Evolutionary conservation across 495 filamentous ascomycete species (phyloP).

Genomic region (Talaromyces adpressus): DNA sequence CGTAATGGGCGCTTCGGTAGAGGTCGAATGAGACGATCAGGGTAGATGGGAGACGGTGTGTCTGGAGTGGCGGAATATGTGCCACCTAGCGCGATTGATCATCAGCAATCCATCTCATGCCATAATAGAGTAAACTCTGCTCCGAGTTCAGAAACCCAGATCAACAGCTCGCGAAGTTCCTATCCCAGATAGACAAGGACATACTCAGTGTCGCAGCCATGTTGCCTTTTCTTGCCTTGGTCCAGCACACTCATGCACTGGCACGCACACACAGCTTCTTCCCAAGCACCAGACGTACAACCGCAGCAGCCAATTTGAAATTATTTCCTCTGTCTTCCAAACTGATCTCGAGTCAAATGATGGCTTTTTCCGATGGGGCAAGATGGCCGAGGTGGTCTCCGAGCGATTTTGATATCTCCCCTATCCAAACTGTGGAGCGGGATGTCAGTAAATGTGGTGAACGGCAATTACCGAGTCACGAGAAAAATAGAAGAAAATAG

Average conservation of each 20-base stretch:
- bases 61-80: slow-evolving; percentile 58
- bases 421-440: slow-evolving; percentile 2
- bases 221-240: slow-evolving; percentile 17
- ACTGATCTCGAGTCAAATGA: neutral
- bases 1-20: slow-evolving; percentile 82
- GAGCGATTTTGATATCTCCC: slow-evolving; percentile 2
- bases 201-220: slow-evolving; percentile 47
- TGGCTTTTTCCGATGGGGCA: neutral
- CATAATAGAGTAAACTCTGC: neutral
- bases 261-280: neutral
- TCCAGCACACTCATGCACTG: neutral
- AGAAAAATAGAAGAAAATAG: slow-evolving; percentile 4
- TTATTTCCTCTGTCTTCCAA: slow-evolving; percentile 4
- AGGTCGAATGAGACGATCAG: slow-evolving; percentile 87
- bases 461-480: neutral
- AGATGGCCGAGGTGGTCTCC: neutral
- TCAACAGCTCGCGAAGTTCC: neutral
- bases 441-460: neutral
- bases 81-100: slow-evolving; percentile 37
- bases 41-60: slow-evolving; percentile 67
- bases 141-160: neutral
- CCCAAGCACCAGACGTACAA: slow-evolving; percentile 13
- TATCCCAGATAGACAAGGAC: slow-evolving; percentile 16
- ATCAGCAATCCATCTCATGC: slow-evolving; percentile 30
- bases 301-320: slow-evolving; percentile 21